A percentile compares a stretch with the other conserved stretches of the same genome.
phyloP scores from a whole-genome alignment of 1,139 yeast genomes.

The Geotrichum phurueaensis region DNA sequence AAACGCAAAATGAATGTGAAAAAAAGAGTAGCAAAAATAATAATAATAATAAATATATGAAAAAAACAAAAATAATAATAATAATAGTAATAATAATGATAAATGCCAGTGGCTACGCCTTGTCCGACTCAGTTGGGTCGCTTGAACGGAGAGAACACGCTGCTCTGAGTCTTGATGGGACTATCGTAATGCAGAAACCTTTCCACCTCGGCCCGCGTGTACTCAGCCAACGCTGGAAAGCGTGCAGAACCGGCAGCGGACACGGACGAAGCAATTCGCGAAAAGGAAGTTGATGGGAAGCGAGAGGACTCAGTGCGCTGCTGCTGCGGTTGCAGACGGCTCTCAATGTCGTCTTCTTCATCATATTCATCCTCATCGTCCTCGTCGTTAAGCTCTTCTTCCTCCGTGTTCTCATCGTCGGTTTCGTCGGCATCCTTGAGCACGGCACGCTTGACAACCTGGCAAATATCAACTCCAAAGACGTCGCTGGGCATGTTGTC shows the following conservation, averaged over 20 bases:
- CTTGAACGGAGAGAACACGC: conserved; percentile 23
- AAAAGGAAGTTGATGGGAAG: neutral
- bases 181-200: conserved; percentile 25
- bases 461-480: conserved; percentile 53
- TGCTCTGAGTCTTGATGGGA: conserved; percentile 30
- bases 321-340: neutral
- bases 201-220: conserved; percentile 14
- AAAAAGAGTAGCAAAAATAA: neutral
- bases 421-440: conserved; percentile 14
- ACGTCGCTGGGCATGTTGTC: conserved; percentile 37
- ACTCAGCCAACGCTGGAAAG: conserved; percentile 9
- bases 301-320: neutral
- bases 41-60: neutral
- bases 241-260: neutral
- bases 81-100: too few relatives aligned
- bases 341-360: neutral
- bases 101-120: neutral
- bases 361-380: neutral
- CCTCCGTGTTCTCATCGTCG: conserved; percentile 11
- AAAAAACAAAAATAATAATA: neutral
- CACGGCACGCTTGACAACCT: conserved; percentile 49
- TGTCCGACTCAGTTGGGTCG: neutral
- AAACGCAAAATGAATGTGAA: neutral
- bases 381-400: conserved; percentile 11
- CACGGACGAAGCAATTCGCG: neutral